Conservation (phyloP, 352 stramenopile genomes). For the Pythium diclinum region DNA sequence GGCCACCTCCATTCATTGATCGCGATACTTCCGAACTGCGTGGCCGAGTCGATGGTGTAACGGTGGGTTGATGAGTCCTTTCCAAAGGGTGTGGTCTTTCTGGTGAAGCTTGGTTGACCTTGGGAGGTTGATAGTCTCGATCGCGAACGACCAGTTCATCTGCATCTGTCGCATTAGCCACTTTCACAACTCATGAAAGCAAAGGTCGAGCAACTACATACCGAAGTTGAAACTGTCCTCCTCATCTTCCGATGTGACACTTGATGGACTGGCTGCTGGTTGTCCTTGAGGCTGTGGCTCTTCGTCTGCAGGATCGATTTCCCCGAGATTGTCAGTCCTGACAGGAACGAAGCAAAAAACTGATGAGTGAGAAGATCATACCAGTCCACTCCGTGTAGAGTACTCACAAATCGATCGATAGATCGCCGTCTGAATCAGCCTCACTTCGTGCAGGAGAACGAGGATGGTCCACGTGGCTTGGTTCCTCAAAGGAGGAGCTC, state of each 20-base stretch:
- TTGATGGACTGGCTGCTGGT: background rate
- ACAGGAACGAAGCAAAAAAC: background rate
- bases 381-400: background rate
- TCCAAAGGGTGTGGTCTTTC: background rate
- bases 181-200: background rate
- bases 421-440: constrained; percentile 27
- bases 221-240: constrained; percentile 35
- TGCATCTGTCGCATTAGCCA: background rate
- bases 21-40: background rate
- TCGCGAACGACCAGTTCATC: constrained; percentile 20
- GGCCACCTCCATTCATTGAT: background rate
- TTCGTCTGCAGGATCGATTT: background rate
- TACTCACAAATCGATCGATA: constrained; percentile 70
- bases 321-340: constrained; percentile 9
- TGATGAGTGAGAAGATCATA: background rate
- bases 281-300: background rate
- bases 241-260: constrained; percentile 12
- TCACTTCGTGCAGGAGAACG: background rate
- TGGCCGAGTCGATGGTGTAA: background rate
- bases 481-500: background rate
- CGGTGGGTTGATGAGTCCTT: background rate
- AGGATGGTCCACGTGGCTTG: background rate
- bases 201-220: background rate
- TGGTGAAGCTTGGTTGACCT: background rate
- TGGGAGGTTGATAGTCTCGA: background rate